Base-by-base conservation (phyloP, 495 filamentous ascomycete species). In the Annulohypoxylon nitens region DNA sequence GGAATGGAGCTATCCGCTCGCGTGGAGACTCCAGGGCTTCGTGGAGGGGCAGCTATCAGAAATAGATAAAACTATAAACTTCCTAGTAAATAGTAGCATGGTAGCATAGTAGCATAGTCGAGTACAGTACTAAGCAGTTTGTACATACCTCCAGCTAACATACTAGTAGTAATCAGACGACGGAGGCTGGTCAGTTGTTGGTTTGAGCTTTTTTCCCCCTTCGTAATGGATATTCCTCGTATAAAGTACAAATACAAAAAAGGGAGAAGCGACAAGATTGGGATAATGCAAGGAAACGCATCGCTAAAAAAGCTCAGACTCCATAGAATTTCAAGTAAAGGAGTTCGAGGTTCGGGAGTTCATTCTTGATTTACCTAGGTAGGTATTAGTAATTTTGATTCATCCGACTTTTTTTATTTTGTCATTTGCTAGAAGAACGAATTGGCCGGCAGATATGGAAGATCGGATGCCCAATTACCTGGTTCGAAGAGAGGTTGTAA, bases 401-500 rank as follows among this genome's bases (percentile, higher is more conserved):
- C 60, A 69, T 64, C 60, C 53, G 64, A 54, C 3, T 43, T 14
- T 59, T 71, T 14, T 60, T 54, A 60, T 14, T 53, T 67, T 12
- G 16, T 25, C 18, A 60, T 16, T 45, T 43, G 59, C 63, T 43
- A 50, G 55, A 39, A 33, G 55, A 73, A 53, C 26, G 25, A 69
- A 57, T 36, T 54, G 61, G 50, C 16, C 64, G 71, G 48, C 10
- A 61, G 37, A 43, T 36, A 33, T 61, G 47, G 57, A 51, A 67
- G 36, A n/a, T 25, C n/a, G 14, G 23, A 53, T 51, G 59, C 43
- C 71, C 63, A 74, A 70, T 70, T 54, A 67, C 71, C 67, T 26
- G 71, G 67, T 70, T 70, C 58, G 33, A 70, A 67, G 51, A 64
- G 71, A 74, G 26, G 58, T 36, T 64, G 62, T 41, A 70, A 74